A percentile compares a stretch with the other conserved stretches of the same genome.
phyloP scores from a whole-genome alignment of 257 asterid genomes.

The Hygrophila difformis region DNA sequence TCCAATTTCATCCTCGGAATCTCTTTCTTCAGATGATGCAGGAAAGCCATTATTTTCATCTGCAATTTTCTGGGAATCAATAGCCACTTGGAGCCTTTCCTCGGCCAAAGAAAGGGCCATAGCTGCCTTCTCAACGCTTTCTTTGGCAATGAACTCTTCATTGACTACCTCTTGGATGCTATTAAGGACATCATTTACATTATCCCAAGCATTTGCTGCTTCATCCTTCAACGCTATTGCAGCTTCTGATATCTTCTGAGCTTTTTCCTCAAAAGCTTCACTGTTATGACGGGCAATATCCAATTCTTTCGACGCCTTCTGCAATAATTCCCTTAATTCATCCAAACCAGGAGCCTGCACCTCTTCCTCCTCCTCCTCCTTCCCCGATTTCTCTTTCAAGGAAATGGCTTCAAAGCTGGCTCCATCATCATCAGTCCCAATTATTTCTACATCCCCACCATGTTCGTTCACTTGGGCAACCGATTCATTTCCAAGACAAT shows the following conservation, averaged over 20 bases:
- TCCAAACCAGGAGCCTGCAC: slow-evolving; percentile 46
- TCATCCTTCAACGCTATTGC: slow-evolving; percentile 88
- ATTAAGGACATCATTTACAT: slow-evolving; percentile 42
- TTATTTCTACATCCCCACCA: slow-evolving; percentile 41
- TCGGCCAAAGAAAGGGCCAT: slow-evolving; percentile 76
- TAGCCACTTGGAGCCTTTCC: slow-evolving; percentile 59
- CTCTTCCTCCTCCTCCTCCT: slow-evolving; percentile 30
- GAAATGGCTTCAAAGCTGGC: slow-evolving; percentile 28
- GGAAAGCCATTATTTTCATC: slow-evolving; percentile 24
- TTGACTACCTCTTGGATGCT: slow-evolving; percentile 47
- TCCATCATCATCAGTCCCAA: slow-evolving; percentile 29
- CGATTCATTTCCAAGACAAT: slow-evolving; percentile 88
- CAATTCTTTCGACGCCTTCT: slow-evolving; percentile 69
- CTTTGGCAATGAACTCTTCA: slow-evolving; percentile 70
- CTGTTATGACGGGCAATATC: slow-evolving; percentile 71
- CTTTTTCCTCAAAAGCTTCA: slow-evolving; percentile 74
- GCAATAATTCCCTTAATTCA: slow-evolving; percentile 69
- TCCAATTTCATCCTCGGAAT: slow-evolving; percentile 20
- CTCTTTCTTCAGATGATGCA: slow-evolving; percentile 18
- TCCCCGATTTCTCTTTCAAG: slow-evolving; percentile 28
- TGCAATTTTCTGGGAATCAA: slow-evolving; percentile 36
- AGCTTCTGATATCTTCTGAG: slow-evolving; percentile 83
- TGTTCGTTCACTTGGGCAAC: slow-evolving; percentile 59
- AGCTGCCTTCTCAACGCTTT: slow-evolving; percentile 58
- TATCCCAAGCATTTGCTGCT: slow-evolving; percentile 57